These are phyloP conservation scores for Hygrocybe punicea DNA, from an alignment of 768 basidiomycete species.

Conservation along the genomic window DNA sequence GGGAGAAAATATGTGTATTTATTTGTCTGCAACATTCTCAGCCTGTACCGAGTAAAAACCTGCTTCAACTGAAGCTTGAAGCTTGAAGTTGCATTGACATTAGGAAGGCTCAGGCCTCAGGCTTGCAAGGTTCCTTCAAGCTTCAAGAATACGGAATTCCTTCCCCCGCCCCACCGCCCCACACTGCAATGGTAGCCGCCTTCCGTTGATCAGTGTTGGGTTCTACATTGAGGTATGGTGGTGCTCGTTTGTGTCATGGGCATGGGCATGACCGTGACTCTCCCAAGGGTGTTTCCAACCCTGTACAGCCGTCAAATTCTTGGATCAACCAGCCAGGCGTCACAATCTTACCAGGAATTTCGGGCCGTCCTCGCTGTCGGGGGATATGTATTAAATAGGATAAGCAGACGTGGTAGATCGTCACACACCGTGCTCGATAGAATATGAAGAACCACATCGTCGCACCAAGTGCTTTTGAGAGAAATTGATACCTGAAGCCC, in stretches of 20 bases:
- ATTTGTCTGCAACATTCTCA: too few relatives aligned
- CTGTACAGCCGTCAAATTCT: constrained; percentile 29
- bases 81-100: too few relatives aligned
- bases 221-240: too few relatives aligned
- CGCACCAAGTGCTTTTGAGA: constrained; percentile 84
- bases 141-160: too few relatives aligned
- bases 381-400: constrained; percentile 8
- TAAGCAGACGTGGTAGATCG: neutral
- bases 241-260: constrained; percentile 16
- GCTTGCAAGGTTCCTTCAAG: too few relatives aligned
- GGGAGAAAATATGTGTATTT: too few relatives aligned
- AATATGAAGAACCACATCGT: constrained; percentile 99
- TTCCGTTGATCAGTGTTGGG: too few relatives aligned
- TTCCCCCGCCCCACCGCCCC: too few relatives aligned
- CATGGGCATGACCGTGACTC: constrained; percentile 34
- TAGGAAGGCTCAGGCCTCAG: too few relatives aligned
- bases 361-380: constrained; percentile 65
- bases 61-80: too few relatives aligned
- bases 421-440: constrained; percentile 82
- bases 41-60: too few relatives aligned
- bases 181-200: too few relatives aligned
- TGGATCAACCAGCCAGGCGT: constrained; percentile 1
- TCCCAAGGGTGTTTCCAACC: constrained; percentile 49
- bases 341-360: constrained; percentile 58
- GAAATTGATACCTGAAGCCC: constrained; percentile 67